Base-by-base conservation (phyloP, 805 yeast genomes). In the Wickerhamomyces rabaulensis region DNA sequence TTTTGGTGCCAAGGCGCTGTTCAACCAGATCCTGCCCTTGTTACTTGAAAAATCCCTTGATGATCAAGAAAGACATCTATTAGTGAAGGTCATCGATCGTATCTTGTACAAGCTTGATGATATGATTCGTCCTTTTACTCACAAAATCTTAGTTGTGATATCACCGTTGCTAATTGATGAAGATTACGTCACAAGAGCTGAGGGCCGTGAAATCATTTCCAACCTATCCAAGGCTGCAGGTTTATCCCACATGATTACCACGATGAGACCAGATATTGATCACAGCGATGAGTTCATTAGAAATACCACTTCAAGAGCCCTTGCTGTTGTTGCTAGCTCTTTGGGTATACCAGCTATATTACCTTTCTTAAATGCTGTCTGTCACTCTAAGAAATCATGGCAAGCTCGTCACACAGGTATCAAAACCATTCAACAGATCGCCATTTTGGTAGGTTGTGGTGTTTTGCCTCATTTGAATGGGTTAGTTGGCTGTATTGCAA, bases 281-380 rank as follows among this genome's bases (percentile, higher is more conserved):
- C 81, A 85, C 55, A 75, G 75, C 9, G 97, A 91, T 58, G 97
- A 90, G 55, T 82, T 80, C 54, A 82, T 86, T 9, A 70, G 97
- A 44, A 84, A 84, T 55, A 71, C 81, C 1, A 83, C 95, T 0
- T 78, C 97, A 0, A 70, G 92, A 46, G 79, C 90, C 1, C 72
- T 91, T 62, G 97, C 97, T 0, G 85, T 89, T 6, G 89, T 86
- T 2, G 90, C 95, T 0, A 78, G 80, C 41, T 78, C 96, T 0
- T 62, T 91, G 33, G 97, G 97, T 1, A 69, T 89, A 8, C 81
- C 76, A 2, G 66, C 78, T 6, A 62, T 88, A 40, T 58, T 94
- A 12, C 97, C 97, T 0, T 92, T 92, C 60, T 62, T 92, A 33
- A 78, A 75, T 51, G 95, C 96, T 0, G 91, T 87, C 5, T 80